phyloP scores from a whole-genome alignment of 805 yeast genomes.

The Danielia reshetovae region DNA sequence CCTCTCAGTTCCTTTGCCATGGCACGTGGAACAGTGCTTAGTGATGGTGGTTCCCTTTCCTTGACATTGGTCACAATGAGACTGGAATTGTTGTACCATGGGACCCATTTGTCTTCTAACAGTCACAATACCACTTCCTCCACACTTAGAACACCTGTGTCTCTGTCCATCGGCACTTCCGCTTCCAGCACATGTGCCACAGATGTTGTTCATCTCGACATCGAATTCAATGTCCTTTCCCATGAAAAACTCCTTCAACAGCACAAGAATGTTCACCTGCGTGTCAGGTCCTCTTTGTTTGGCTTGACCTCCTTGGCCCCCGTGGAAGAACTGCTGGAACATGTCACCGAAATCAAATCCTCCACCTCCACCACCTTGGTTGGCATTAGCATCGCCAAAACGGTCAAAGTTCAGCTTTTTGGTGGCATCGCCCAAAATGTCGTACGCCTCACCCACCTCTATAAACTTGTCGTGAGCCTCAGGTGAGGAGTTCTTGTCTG shows the following conservation, averaged over 20 bases:
- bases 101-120: constrained; percentile 78
- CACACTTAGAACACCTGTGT: constrained; percentile 63
- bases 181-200: constrained; percentile 75
- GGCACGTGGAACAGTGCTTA: constrained; percentile 64
- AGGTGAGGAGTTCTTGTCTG: constrained; percentile 86
- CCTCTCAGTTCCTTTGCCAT: constrained; percentile 62
- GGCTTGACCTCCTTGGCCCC: constrained; percentile 28
- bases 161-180: constrained; percentile 80
- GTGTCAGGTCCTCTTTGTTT: constrained; percentile 60
- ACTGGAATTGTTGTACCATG: constrained; percentile 82
- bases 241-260: constrained; percentile 61
- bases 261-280: constrained; percentile 50
- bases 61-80: constrained; percentile 71
- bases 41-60: constrained; percentile 72
- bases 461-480: constrained; percentile 83
- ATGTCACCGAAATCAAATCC: constrained; percentile 49
- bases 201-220: constrained; percentile 67
- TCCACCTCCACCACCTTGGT: constrained; percentile 27
- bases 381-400: constrained; percentile 67
- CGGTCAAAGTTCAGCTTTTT: constrained; percentile 67
- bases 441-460: constrained; percentile 92
- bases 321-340: constrained; percentile 52
- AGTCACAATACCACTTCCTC: constrained; percentile 68
- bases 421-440: constrained; percentile 68
- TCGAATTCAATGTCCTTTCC: constrained; percentile 64